Conservation (phyloP, 2,329 filamentous ascomycete species). For the Ascochyta koolunga region DNA sequence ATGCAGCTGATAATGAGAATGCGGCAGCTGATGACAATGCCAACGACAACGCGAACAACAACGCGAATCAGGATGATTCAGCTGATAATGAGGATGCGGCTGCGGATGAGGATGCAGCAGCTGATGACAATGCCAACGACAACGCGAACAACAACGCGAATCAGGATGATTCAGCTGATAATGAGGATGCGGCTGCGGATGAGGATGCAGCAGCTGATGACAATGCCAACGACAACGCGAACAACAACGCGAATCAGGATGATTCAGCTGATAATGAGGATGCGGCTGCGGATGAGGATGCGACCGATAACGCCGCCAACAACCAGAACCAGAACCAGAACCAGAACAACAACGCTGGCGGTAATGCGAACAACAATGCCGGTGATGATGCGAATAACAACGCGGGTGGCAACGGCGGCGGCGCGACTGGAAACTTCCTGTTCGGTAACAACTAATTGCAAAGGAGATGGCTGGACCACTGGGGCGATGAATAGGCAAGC, state of each 20-base stretch:
- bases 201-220: not conserved
- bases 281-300: not conserved
- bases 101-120: no score
- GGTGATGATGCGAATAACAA: conserved; percentile 1
- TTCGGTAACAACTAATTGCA: conserved; percentile 1
- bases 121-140: not conserved
- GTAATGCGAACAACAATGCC: not conserved
- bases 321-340: not conserved
- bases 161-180: not conserved
- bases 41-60: no score
- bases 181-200: no score
- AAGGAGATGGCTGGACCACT: not conserved
- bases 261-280: not conserved
- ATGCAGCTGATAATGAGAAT: no score
- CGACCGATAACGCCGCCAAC: not conserved
- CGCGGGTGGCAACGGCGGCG: not conserved
- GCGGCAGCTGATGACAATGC: no score
- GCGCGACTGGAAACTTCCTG: conserved; percentile 1
- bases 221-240: not conserved
- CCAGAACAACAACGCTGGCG: not conserved
- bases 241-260: not conserved
- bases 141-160: not conserved
- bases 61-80: no score
- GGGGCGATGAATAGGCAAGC: not conserved
- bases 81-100: no score